Base-by-base conservation (phyloP, 2,329 filamentous ascomycete genomes). In the Paecilomyces sp. region DNA sequence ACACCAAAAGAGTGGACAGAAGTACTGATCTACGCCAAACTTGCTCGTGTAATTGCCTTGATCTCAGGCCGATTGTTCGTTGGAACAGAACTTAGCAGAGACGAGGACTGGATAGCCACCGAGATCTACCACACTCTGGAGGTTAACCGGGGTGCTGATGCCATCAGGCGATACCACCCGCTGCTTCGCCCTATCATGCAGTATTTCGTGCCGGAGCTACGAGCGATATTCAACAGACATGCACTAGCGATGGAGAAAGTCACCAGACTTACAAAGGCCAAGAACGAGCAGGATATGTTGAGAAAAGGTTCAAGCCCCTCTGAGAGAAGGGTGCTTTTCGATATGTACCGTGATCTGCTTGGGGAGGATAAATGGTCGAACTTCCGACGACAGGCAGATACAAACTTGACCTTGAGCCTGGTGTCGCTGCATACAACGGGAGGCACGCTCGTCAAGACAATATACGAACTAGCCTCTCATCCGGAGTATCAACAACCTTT, bases 291-390 rank as follows among this genome's bases (percentile, higher is more conserved):
- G 12, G 34, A 41, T 41, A 13, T 13, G n/a, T 15, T 41, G 34
- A 41, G 12, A 41, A 5, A 41, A 15, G 34, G 4, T 15, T 41
- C 34, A 13, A 15, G 34, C n/a, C 11, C 34, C n/a, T 41, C 34
- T 41, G 34, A 41, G 34, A 41, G n/a, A 11, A 41, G 13, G n/a
- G 34, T 41, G 4, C 34, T 41, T n/a, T 41, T 41, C 62, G 61
- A 62, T 55, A 59, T 62, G 60, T 61, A 63, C 61, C 57, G 57
- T 59, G 59, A 60, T 53, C 59, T 60, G 57, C 59, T 61, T 57
- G 59, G 59, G 63, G 15, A 54, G 60, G 61, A 55, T 56, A 58
- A 54, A 61, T 59, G 52, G 34, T 13, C 34, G 11, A 41, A 41
- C 13, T 36, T 36, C 30, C 57, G 47, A 25, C 24, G 18, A 31